Evolutionary conservation across 2,329 filamentous ascomycete genomes (phyloP), one percentile per base, ranked within the genome.

Genomic region (Chrysoporthe puriensis): DNA sequence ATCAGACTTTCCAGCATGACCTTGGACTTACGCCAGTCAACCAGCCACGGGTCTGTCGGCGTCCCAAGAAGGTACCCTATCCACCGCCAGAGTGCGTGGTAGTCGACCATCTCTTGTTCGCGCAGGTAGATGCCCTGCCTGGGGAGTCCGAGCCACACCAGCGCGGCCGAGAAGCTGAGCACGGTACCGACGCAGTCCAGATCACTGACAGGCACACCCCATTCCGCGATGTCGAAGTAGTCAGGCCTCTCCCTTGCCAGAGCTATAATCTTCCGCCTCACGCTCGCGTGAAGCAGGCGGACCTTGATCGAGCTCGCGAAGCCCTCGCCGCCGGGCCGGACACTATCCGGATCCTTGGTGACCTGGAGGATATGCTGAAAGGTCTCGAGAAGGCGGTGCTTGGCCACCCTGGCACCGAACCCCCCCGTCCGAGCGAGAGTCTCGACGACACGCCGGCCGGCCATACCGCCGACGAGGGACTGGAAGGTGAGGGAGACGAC

Each of bases 331-430:
- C 88, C 89, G 0, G 90, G 91, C 71, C 90, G 82, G 71, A 95
- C 86, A 4, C 86, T 86, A 34, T 87, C 83, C 1, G 92, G 74
- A 7, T 87, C 88, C 56, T 83, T 80, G 4, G 91, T 91, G 61
- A 91, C 89, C 75, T 93, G 89, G 6, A 94, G 83, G 14, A 92
- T 86, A 76, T 92, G 89, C 75, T 94, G 91, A 2, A 90, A 90
- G 1, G 92, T 94, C 77, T 94, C 91, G 40, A 84, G 77, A 16
- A 85, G 79, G 4, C 92, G 83, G 18, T 87, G 85, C 67, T 87
- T 84, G 4, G 90, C 90, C 3, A 91, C 88, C 70, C 88, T 87
- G 1, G 86, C 84, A 14, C 86, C 86, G 76, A 94, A 95, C 0
- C 91, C 91, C 14, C 91, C 91, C 0, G 92, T 94, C 26, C 91